phyloP scores from a whole-genome alignment of 441 rosid species.

The Syzygium malaccense region DNA sequence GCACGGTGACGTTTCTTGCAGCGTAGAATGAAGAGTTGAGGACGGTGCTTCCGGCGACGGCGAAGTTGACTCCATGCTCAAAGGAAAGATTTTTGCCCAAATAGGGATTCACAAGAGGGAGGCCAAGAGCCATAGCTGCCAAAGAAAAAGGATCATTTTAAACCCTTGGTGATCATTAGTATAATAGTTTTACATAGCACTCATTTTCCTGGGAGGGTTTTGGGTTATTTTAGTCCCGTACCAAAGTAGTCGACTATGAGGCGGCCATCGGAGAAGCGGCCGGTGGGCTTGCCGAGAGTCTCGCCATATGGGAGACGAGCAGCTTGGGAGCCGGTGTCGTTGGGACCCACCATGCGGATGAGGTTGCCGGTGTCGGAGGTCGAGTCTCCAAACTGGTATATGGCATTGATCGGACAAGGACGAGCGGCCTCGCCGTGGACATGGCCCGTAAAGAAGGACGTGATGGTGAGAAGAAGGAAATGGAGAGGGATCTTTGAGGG shows the following conservation, averaged over 20 bases:
- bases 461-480: neutral
- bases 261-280: slow-evolving; percentile 1
- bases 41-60: slow-evolving; percentile 2
- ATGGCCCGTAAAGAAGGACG: neutral
- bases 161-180: no score
- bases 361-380: slow-evolving; percentile 6
- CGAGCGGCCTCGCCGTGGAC: neutral
- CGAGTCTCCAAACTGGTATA: slow-evolving; percentile 6
- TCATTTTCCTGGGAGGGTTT: neutral
- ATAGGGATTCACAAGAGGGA: slow-evolving; percentile 6
- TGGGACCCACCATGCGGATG: neutral
- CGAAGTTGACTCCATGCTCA: neutral
- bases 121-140: neutral
- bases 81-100: neutral
- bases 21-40: neutral
- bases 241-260: slow-evolving; percentile 4
- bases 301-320: slow-evolving; percentile 3
- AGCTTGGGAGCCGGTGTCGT: neutral
- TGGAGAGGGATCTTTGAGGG: neutral
- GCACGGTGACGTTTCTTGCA: neutral
- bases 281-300: slow-evolving; percentile 6
- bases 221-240: neutral
- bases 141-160: neutral
- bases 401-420: neutral
- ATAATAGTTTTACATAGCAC: neutral